Percentiles rank a stretch among this genome's conserved stretches.
These are phyloP conservation scores for Lyophyllum atratum DNA, from an alignment of 768 basidiomycete genomes.

Conservation along the genomic window DNA sequence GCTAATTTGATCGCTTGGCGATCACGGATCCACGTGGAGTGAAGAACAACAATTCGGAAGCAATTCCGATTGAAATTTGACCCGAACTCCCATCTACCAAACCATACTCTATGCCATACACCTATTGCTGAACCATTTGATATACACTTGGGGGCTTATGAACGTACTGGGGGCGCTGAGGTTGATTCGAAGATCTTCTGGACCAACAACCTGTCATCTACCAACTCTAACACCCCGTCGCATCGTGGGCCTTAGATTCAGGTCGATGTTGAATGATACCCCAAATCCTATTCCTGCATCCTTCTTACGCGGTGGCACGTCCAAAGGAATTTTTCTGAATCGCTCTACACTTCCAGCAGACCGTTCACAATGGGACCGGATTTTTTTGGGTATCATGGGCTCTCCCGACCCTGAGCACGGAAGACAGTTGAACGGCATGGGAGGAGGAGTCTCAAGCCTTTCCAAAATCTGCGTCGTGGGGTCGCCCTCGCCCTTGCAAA, in stretches of 20 bases:
- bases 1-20: background rate
- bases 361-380: conserved; percentile 52
- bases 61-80: background rate
- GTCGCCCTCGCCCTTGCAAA: conserved; percentile 43
- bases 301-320: conserved; percentile 75
- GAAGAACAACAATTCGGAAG: background rate
- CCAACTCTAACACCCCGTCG: background rate
- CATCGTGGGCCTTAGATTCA: background rate
- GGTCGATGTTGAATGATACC: conserved; percentile 7
- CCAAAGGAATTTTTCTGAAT: conserved; percentile 73
- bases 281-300: conserved; percentile 47
- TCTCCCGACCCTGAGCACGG: conserved; percentile 71
- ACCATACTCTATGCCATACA: background rate
- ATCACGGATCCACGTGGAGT: background rate
- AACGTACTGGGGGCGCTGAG: background rate
- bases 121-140: background rate
- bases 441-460: conserved; percentile 73
- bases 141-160: background rate
- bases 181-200: background rate
- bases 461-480: conserved; percentile 76
- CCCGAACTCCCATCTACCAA: background rate
- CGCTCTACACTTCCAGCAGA: conserved; percentile 52
- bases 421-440: conserved; percentile 80
- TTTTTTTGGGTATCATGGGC: conserved; percentile 79
- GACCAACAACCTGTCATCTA: background rate